A percentile compares a stretch with the other conserved stretches of the same genome.
Conservation (phyloP, 805 yeast species). For the Metschnikowia chrysomelidarum region DNA sequence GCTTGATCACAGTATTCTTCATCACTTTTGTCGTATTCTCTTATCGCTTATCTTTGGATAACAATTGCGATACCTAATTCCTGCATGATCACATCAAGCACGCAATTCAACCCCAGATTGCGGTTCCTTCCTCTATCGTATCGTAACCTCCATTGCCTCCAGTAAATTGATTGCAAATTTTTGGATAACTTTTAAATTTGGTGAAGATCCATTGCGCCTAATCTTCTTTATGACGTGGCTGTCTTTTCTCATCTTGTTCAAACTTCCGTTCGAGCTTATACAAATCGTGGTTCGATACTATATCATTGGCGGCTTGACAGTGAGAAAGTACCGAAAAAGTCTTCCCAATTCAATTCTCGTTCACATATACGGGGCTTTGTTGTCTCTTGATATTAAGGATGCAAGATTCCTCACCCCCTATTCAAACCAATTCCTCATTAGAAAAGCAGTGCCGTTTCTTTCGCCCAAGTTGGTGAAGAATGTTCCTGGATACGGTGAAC, state of each 20-base stretch:
- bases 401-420: slow-evolving; percentile 13
- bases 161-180: no score
- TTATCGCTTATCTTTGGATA: no score
- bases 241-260: slow-evolving; percentile 10
- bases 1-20: no score
- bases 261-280: slow-evolving; percentile 15
- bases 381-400: slow-evolving; percentile 16
- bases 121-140: no score
- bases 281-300: slow-evolving; percentile 16
- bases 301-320: slow-evolving; percentile 18
- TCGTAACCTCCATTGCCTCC: no score
- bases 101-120: no score
- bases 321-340: slow-evolving; percentile 14
- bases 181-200: no score
- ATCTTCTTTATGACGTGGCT: slow-evolving; percentile 15
- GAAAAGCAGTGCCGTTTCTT: slow-evolving; percentile 12
- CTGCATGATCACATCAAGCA: no score
- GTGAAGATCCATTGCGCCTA: no score
- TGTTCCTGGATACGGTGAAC: slow-evolving; percentile 31
- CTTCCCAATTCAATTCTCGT: slow-evolving; percentile 16
- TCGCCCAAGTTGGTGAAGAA: slow-evolving; percentile 9
- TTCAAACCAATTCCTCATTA: slow-evolving; percentile 15
- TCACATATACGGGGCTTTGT: slow-evolving; percentile 12
- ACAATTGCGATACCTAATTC: no score
- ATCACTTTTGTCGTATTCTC: no score